A percentile compares a stretch with the other conserved stretches of the same genome.
phyloP scores from a whole-genome alignment of 257 asterid species.

The Solanum clarkiae region DNA sequence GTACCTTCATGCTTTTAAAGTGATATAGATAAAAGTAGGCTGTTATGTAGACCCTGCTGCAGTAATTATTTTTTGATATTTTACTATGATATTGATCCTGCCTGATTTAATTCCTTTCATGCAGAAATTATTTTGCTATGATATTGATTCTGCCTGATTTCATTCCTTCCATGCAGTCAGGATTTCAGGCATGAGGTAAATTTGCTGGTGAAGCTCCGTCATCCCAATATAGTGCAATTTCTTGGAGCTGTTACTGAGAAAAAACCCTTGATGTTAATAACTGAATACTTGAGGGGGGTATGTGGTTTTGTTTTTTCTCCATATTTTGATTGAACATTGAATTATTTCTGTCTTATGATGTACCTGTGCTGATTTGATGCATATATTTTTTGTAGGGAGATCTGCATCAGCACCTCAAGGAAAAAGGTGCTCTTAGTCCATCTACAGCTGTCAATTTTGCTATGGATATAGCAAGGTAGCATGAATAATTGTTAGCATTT shows the following conservation, averaged over 20 bases:
- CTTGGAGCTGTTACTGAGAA: slow-evolving; percentile 93
- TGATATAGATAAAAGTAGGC: not conserved
- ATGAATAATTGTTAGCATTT: not conserved
- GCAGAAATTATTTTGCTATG: slow-evolving; percentile 17
- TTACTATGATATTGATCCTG: not conserved
- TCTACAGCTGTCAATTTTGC: slow-evolving; percentile 74
- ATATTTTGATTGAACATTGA: not conserved
- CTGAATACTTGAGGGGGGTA: slow-evolving; percentile 96
- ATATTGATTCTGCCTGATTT: not conserved
- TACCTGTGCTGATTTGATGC: not conserved
- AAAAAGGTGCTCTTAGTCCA: slow-evolving; percentile 76
- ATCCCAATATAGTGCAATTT: slow-evolving; percentile 95
- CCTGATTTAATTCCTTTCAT: slow-evolving; percentile 4
- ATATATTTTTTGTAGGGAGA: slow-evolving; percentile 52
- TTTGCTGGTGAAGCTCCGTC: slow-evolving; percentile 97
- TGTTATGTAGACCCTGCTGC: not conserved
- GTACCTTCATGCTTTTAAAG: too few relatives aligned
- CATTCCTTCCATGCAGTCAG: slow-evolving; percentile 46
- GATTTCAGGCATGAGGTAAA: slow-evolving; percentile 98
- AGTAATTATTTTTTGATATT: not conserved
- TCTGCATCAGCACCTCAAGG: slow-evolving; percentile 93
- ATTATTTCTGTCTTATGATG: not conserved
- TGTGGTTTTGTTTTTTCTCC: slow-evolving; percentile 13
- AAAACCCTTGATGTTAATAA: slow-evolving; percentile 90
- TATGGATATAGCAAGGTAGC: slow-evolving; percentile 89